phyloP scores from a whole-genome alignment of 805 yeast species.

The Ogataea neopini region DNA sequence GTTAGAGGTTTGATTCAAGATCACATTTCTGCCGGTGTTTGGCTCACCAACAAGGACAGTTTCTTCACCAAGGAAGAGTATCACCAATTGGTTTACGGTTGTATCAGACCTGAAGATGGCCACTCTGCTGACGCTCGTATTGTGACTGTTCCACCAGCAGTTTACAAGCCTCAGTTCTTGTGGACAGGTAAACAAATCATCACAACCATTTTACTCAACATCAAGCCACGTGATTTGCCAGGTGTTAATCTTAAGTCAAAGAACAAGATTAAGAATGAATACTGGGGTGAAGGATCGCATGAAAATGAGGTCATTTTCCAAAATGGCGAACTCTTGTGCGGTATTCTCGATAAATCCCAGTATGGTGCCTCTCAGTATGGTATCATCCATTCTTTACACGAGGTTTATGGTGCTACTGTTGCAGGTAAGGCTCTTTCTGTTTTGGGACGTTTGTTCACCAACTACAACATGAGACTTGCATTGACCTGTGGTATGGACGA shows the following conservation, averaged over 20 bases:
- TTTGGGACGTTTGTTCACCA: slow-evolving; percentile 93
- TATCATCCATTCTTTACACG: slow-evolving; percentile 93
- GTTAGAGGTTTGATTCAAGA: slow-evolving; percentile 98
- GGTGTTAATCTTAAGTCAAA: slow-evolving; percentile 83
- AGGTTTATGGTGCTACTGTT: slow-evolving; percentile 86
- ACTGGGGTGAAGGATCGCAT: slow-evolving; percentile 84
- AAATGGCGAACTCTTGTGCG: slow-evolving; percentile 85
- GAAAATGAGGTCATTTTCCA: slow-evolving; percentile 87
- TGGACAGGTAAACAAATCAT: slow-evolving; percentile 99
- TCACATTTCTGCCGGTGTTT: slow-evolving; percentile 98
- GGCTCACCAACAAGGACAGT: slow-evolving; percentile 92
- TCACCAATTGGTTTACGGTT: slow-evolving; percentile 91
- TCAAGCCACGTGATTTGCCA: slow-evolving; percentile 84
- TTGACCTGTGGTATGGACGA: slow-evolving; percentile 99
- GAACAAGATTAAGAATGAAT: slow-evolving; percentile 90
- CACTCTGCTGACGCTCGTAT: slow-evolving; percentile 73
- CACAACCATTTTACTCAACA: slow-evolving; percentile 85
- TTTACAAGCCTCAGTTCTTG: slow-evolving; percentile 80
- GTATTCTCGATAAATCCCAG: slow-evolving; percentile 96
- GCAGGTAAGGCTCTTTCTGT: slow-evolving; percentile 91
- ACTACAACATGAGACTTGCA: slow-evolving; percentile 87
- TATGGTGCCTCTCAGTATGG: slow-evolving; percentile 98
- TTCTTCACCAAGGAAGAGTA: slow-evolving; percentile 89
- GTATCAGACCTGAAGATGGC: slow-evolving; percentile 96
- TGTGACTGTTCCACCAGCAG: slow-evolving; percentile 84